A percentile compares a stretch with the other conserved stretches of the same genome.
Conservation (phyloP, 2,329 filamentous ascomycete species). For the Shiraia bambusicola region DNA sequence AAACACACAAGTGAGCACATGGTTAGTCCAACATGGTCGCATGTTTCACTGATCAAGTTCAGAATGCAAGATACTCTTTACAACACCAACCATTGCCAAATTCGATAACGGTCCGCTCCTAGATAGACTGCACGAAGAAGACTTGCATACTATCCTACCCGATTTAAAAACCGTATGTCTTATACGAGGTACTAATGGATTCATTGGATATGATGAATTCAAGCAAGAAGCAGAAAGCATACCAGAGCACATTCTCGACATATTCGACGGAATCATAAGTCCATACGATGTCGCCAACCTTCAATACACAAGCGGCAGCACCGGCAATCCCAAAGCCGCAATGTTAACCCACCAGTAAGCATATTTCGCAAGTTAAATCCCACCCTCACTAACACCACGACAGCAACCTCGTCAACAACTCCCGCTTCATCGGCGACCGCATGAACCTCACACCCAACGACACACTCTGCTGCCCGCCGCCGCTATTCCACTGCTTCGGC, state of each 20-base stretch:
- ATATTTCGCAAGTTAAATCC: background rate
- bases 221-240: constrained; percentile 42
- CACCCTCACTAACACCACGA: background rate
- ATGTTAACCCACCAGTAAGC: constrained; percentile 43
- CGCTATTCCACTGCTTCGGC: constrained; percentile 84
- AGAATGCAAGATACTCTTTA: constrained; percentile 74
- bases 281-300: constrained; percentile 41
- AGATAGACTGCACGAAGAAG: constrained; percentile 24
- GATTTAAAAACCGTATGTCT: constrained; percentile 36
- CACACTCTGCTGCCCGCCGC: constrained; percentile 76
- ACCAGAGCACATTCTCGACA: constrained; percentile 38
- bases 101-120: constrained; percentile 65
- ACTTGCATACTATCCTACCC: constrained; percentile 22
- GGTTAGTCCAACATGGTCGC: background rate
- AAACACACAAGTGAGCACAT: constrained; percentile 67
- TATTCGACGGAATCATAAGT: constrained; percentile 39
- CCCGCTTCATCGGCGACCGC: constrained; percentile 60
- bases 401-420: constrained; percentile 45
- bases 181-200: constrained; percentile 47
- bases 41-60: constrained; percentile 2
- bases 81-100: constrained; percentile 67
- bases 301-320: constrained; percentile 44
- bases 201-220: constrained; percentile 62
- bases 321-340: constrained; percentile 42
- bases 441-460: constrained; percentile 68